phyloP scores from a whole-genome alignment of 164 flowering plant genomes.

The Magnolia changhungtana region DNA sequence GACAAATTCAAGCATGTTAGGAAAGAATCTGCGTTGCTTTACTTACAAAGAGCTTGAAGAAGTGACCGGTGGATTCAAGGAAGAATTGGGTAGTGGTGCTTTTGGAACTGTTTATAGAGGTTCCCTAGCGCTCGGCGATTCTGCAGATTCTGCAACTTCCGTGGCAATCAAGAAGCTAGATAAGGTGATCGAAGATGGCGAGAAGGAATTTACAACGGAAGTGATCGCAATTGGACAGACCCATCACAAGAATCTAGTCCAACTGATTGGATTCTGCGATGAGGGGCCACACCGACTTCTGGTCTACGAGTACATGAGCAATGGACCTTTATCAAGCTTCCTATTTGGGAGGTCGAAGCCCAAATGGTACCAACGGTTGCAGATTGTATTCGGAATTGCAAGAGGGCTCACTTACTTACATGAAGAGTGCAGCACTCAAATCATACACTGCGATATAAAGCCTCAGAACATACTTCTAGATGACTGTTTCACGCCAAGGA shows the following conservation, averaged over 20 bases:
- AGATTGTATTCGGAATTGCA: conserved; percentile 25
- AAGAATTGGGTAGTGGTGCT: conserved; percentile 28
- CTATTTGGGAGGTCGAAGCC: conserved; percentile 22
- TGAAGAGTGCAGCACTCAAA: conserved; percentile 17
- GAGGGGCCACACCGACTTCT: conserved; percentile 30
- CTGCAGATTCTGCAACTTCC: background rate
- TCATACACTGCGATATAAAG: conserved; percentile 19
- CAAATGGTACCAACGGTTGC: conserved; percentile 25
- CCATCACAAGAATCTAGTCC: conserved; percentile 27
- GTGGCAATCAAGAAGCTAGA: conserved; percentile 29
- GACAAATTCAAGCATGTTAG: background rate
- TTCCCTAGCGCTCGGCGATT: background rate
- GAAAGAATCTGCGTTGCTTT: conserved; percentile 2
- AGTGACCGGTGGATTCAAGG: conserved; percentile 23
- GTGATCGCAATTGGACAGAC: conserved; percentile 21
- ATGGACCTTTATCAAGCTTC: conserved; percentile 31
- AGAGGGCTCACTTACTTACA: conserved; percentile 14
- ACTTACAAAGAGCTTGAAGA: conserved; percentile 23
- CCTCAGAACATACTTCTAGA: conserved; percentile 16
- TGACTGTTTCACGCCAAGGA: background rate
- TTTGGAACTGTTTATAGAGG: conserved; percentile 29
- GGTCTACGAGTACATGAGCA: conserved; percentile 39
- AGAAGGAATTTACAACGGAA: conserved; percentile 29
- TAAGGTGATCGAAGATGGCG: conserved; percentile 11
- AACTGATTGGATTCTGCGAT: conserved; percentile 26